Evolutionary conservation across 257 asterid genomes (phyloP), one percentile per base, ranked within the genome.

Genomic region (Fraxinus pennsylvanica): DNA sequence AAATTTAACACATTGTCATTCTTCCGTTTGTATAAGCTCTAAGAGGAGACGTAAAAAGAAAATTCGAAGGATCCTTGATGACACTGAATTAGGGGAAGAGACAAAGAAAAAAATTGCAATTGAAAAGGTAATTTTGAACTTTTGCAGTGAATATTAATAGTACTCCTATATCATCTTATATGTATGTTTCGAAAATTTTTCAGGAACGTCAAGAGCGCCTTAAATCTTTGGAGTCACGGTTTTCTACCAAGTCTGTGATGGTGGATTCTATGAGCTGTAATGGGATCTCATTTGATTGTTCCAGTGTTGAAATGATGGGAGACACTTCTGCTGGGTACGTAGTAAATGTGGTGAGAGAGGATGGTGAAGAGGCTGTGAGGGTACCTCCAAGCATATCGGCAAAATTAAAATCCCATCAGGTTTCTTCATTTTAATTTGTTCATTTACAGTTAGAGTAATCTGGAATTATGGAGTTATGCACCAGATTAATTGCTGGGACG

Each of bases 171-270:
- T 72, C 35, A 45, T 78, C 36, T 19, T 33, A 75, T 81, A 30
- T 72, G 32, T 72, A 54, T 47, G 69, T 68, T 68, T 63, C 2
- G 33, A 63, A 63, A 72, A 39, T 59, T 71, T 78, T 86, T 50
- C 88, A 95, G 99, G 99, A 95, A 83, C 97, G 99, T 27, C 99
- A 95, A 90, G 99, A 95, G 78, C 94, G 99, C 61, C 96, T 95
- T 50, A 95, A 95, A 89, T 93, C 98, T 68, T 85, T 95, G 90
- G 98, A 86, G 81, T 97, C 96, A 71, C 90, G 90, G 76, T 87
- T 91, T 80, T 90, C 98, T 30, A 74, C 85, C 66, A 90, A 88
- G 81, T 82, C 98, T 78, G 86, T 86, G 74, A 80, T 83, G 80
- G 80, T 75, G 85, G 86, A 82, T 73, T 86, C 93, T 75, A 80